phyloP scores from a whole-genome alignment of 2,329 filamentous ascomycete genomes.

The Talaromyces atroroseus region DNA sequence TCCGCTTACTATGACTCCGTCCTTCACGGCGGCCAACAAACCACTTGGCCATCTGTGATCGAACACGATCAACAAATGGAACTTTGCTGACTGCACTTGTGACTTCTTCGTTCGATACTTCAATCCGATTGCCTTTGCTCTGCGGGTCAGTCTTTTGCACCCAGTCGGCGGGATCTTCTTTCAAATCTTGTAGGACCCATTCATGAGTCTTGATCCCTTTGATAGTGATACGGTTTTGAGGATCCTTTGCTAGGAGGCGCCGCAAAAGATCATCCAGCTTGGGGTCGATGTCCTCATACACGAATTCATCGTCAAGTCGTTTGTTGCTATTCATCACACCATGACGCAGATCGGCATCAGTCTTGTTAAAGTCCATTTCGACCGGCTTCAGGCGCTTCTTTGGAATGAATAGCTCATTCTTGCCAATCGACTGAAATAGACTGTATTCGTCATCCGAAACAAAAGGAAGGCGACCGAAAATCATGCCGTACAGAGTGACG shows the following conservation, averaged over 20 bases:
- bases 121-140: conserved; percentile 75
- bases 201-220: conserved; percentile 89
- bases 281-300: conserved; percentile 81
- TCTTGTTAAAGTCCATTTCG: conserved; percentile 29
- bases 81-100: conserved; percentile 85
- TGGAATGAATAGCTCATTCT: conserved; percentile 86
- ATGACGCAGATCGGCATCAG: background rate
- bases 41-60: conserved; percentile 68
- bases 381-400: conserved; percentile 72
- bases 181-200: conserved; percentile 78
- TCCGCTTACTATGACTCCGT: conserved; percentile 40
- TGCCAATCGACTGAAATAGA: conserved; percentile 87
- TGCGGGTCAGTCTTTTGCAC: conserved; percentile 91
- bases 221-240: conserved; percentile 78
- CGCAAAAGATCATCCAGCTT: conserved; percentile 71
- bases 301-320: conserved; percentile 69
- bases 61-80: conserved; percentile 77
- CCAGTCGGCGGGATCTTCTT: conserved; percentile 66
- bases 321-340: conserved; percentile 60
- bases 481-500: conserved; percentile 90
- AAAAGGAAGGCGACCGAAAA: conserved; percentile 91
- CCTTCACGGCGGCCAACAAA: conserved; percentile 40
- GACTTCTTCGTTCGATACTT: conserved; percentile 86
- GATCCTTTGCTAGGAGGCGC: conserved; percentile 82
- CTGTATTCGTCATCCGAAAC: conserved; percentile 86